Conservation (phyloP, 331 rosid species). For the Pyracantha coccinea region DNA sequence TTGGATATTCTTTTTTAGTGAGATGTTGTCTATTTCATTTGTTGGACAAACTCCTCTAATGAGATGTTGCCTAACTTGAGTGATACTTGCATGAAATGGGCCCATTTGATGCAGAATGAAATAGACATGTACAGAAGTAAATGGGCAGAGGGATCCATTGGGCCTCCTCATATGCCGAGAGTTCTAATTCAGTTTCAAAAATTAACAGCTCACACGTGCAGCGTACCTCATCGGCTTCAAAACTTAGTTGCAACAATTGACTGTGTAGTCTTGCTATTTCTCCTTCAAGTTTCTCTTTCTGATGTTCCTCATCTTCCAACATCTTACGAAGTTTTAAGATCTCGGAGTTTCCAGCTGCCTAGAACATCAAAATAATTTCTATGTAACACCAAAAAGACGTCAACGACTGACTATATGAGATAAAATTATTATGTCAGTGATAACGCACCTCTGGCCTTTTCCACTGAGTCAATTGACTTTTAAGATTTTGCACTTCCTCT, state of each 20-base stretch:
- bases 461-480: slow-evolving; percentile 56
- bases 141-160: not conserved
- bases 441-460: slow-evolving; percentile 76
- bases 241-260: slow-evolving; percentile 77
- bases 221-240: slow-evolving; percentile 77
- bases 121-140: not conserved
- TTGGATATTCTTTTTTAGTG: no score
- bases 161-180: not conserved
- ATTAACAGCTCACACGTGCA: not conserved
- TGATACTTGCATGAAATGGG: no score
- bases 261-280: slow-evolving; percentile 81
- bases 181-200: not conserved
- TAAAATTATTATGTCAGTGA: slow-evolving; percentile 16
- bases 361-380: slow-evolving; percentile 18
- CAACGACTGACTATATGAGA: slow-evolving; percentile 1
- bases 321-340: slow-evolving; percentile 57
- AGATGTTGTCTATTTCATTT: no score
- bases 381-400: slow-evolving; percentile 9
- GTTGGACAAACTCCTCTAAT: no score
- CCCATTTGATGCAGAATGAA: not conserved
- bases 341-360: slow-evolving; percentile 68
- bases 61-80: no score
- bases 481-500: slow-evolving; percentile 63
- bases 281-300: slow-evolving; percentile 76
- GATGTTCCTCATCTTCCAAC: slow-evolving; percentile 62